A percentile compares a stretch with the other conserved stretches of the same genome.
Evolutionary conservation across 441 rosid species (phyloP).

Genomic region (Adansonia madagascariensis): DNA sequence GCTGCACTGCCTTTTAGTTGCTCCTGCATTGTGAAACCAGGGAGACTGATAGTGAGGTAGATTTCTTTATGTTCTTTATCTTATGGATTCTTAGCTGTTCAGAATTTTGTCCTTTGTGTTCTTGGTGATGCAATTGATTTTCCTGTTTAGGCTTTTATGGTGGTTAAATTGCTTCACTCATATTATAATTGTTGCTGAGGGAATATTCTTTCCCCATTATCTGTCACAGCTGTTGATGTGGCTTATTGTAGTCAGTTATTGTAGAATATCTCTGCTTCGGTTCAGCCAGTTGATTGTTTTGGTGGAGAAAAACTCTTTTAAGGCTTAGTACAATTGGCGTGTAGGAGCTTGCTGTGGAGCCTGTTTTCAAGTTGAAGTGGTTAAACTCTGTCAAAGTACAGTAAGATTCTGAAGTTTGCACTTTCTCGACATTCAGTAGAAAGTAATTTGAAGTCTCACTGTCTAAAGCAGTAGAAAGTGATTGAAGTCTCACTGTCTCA

Average conservation of each 20-base stretch:
- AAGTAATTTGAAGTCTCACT: not conserved
- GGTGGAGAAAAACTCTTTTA: constrained; percentile 24
- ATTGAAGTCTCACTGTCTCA: constrained; percentile 9
- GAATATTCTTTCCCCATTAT: constrained; percentile 27
- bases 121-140: constrained; percentile 20
- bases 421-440: not conserved
- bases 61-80: constrained; percentile 29
- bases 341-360: constrained; percentile 23
- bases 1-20: constrained; percentile 38
- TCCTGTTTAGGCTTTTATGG: constrained; percentile 21
- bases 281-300: constrained; percentile 28
- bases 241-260: constrained; percentile 25
- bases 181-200: constrained; percentile 30
- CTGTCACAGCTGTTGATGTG: constrained; percentile 28
- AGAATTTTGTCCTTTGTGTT: constrained; percentile 3
- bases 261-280: constrained; percentile 33
- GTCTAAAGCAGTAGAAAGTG: not conserved
- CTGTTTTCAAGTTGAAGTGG: constrained; percentile 23
- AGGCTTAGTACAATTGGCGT: constrained; percentile 24
- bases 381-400: constrained; percentile 1
- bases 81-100: not conserved
- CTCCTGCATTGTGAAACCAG: constrained; percentile 37
- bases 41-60: constrained; percentile 49
- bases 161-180: constrained; percentile 24
- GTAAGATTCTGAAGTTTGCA: constrained; percentile 10